Evolutionary conservation across 2,329 filamentous ascomycete species (phyloP).

Genomic region (Albifimbria verrucaria): DNA sequence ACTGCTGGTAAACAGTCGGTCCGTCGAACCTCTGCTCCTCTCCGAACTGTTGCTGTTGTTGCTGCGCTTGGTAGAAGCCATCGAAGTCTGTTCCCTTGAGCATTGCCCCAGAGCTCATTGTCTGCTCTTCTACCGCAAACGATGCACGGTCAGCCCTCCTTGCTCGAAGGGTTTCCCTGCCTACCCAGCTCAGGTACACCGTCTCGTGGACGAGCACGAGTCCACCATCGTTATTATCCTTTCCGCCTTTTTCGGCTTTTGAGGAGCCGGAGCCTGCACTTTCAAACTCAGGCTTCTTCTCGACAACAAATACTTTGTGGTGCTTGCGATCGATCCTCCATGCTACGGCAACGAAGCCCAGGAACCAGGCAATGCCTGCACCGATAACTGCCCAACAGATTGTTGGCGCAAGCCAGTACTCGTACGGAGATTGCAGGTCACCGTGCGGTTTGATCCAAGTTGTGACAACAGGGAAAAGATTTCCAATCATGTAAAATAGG

Average conservation of each 20-base stretch:
- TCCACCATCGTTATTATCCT: slow-evolving; percentile 16
- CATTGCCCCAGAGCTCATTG: slow-evolving; percentile 7
- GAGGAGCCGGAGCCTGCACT: slow-evolving; percentile 14
- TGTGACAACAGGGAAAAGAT: slow-evolving; percentile 28
- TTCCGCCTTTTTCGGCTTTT: slow-evolving; percentile 11
- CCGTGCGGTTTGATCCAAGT: slow-evolving; percentile 25
- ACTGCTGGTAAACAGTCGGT: neutral
- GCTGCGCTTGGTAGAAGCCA: slow-evolving; percentile 13
- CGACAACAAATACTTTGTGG: slow-evolving; percentile 29
- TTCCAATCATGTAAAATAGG: slow-evolving; percentile 25
- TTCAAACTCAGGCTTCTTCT: slow-evolving; percentile 32
- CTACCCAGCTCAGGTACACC: slow-evolving; percentile 31
- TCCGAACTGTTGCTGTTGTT: slow-evolving; percentile 8
- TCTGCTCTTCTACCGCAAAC: slow-evolving; percentile 7
- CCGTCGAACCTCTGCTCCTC: neutral
- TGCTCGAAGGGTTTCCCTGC: slow-evolving; percentile 20
- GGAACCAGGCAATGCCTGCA: slow-evolving; percentile 26
- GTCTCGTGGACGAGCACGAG: slow-evolving; percentile 34
- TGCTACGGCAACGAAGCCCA: slow-evolving; percentile 29
- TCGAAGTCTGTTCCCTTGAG: slow-evolving; percentile 23
- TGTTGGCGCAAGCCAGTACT: slow-evolving; percentile 28
- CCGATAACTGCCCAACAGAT: slow-evolving; percentile 27
- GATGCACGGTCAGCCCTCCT: slow-evolving; percentile 8
- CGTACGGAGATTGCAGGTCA: slow-evolving; percentile 5
- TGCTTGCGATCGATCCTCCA: slow-evolving; percentile 22